These are phyloP conservation scores for Wallacemonas sp. DNA, from an alignment of 208 protist genomes.

Conservation along the genomic window DNA sequence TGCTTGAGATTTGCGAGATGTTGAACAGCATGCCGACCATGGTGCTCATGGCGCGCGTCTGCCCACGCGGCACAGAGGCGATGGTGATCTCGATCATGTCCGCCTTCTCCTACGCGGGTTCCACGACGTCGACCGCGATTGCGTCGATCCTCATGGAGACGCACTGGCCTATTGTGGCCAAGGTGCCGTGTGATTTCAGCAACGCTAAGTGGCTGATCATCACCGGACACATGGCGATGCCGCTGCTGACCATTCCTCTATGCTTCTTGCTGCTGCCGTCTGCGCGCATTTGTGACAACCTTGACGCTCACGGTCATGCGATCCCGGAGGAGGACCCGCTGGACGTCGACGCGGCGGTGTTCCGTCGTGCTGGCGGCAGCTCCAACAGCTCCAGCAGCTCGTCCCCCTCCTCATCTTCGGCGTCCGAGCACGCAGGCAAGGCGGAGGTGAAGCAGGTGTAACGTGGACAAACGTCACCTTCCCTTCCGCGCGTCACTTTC, in stretches of 20 bases:
- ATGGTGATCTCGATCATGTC: conserved; percentile 79
- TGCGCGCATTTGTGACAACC: conserved; percentile 45
- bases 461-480: no score
- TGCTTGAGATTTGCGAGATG: conserved; percentile 57
- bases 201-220: conserved; percentile 61
- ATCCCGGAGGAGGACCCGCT: conserved; percentile 6
- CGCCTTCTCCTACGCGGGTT: conserved; percentile 66
- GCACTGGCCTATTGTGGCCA: conserved; percentile 43
- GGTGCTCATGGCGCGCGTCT: conserved; percentile 80
- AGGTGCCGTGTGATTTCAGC: conserved; percentile 64
- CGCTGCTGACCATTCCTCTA: conserved; percentile 55
- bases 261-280: conserved; percentile 51
- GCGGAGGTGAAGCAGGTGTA: not conserved
- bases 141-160: conserved; percentile 59
- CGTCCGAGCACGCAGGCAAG: not conserved
- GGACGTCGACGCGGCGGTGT: not conserved
- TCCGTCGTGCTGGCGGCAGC: not conserved
- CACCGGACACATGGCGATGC: conserved; percentile 50
- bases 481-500: no score
- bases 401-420: not conserved
- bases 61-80: conserved; percentile 78
- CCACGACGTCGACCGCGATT: conserved; percentile 35
- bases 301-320: conserved; percentile 25
- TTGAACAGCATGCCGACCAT: conserved; percentile 70
- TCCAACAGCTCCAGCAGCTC: not conserved